phyloP scores from a whole-genome alignment of 805 yeast genomes.

The Hanseniaspora taiwanica region DNA sequence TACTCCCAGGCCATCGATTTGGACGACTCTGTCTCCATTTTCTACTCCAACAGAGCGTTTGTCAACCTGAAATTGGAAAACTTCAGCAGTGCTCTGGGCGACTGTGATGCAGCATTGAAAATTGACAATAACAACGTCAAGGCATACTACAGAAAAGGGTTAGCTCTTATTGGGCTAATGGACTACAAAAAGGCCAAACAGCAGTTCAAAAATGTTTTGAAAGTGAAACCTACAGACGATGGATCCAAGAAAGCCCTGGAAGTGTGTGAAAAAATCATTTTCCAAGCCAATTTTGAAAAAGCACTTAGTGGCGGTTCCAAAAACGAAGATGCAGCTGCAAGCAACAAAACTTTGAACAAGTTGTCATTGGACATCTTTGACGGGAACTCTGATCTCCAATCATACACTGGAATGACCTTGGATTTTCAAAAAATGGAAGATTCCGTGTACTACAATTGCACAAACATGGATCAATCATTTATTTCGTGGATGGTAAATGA shows the following conservation, averaged over 20 bases:
- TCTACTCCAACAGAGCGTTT: conserved; percentile 80
- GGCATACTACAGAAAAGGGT: conserved; percentile 79
- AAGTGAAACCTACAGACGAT: conserved; percentile 51
- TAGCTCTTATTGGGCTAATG: conserved; percentile 62
- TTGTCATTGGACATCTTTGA: conserved; percentile 18
- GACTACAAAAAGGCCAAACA: conserved; percentile 60
- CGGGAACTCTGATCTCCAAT: conserved; percentile 19
- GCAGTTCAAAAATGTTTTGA: conserved; percentile 54
- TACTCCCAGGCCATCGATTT: conserved; percentile 67
- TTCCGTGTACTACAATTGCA: conserved; percentile 3
- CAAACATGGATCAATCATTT: conserved; percentile 35
- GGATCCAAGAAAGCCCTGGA: conserved; percentile 49
- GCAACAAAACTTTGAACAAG: conserved; percentile 14
- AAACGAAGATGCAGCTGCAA: conserved; percentile 9
- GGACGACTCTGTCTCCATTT: conserved; percentile 44
- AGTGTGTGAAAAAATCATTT: conserved; percentile 51
- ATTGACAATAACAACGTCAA: conserved; percentile 57
- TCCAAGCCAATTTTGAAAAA: conserved; percentile 65
- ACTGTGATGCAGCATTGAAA: conserved; percentile 58
- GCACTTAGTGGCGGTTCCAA: conserved; percentile 73
- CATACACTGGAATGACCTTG: conserved; percentile 19
- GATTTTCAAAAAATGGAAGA: conserved; percentile 14
- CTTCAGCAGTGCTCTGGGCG: conserved; percentile 74
- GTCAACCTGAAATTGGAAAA: conserved; percentile 77
- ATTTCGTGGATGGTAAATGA: conserved; percentile 48